Percentiles rank a stretch among this genome's conserved stretches.
Evolutionary conservation across 2,329 filamentous ascomycete species (phyloP).

Genomic region (Verticillium nonalfalfae): DNA sequence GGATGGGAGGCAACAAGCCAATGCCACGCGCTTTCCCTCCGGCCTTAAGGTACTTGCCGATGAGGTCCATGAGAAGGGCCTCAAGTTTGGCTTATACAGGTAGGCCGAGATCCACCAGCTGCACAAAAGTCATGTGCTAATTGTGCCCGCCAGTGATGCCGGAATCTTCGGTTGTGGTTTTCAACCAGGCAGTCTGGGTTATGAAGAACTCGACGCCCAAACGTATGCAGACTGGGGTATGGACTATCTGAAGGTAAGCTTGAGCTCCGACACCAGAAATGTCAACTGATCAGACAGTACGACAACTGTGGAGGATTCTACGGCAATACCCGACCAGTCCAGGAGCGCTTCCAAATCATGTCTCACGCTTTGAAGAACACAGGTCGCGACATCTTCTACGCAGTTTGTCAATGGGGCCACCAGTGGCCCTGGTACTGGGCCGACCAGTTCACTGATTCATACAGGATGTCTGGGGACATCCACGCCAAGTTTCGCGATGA

Average conservation of each 20-base stretch:
- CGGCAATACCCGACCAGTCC: slow-evolving; percentile 39
- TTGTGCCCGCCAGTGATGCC: slow-evolving; percentile 21
- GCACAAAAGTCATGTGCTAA: background rate
- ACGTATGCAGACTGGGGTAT: slow-evolving; percentile 45
- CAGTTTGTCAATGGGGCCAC: slow-evolving; percentile 26
- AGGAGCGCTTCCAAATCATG: slow-evolving; percentile 31
- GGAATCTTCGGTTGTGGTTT: slow-evolving; percentile 37
- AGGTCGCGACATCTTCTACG: slow-evolving; percentile 22
- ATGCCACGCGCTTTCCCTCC: slow-evolving; percentile 3
- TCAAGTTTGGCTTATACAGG: slow-evolving; percentile 48
- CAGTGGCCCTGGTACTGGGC: slow-evolving; percentile 17
- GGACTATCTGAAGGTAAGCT: slow-evolving; percentile 40
- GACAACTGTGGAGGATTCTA: slow-evolving; percentile 45
- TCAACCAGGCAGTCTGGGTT: slow-evolving; percentile 26
- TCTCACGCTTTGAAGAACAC: slow-evolving; percentile 21
- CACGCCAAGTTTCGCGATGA: slow-evolving; percentile 17
- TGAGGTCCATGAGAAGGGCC: slow-evolving; percentile 35
- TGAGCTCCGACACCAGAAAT: too few relatives aligned
- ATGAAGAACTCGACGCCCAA: slow-evolving; percentile 44
- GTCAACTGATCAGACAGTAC: slow-evolving; percentile 29
- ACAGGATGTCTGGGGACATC: slow-evolving; percentile 24
- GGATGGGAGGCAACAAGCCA: background rate
- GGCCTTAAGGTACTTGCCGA: slow-evolving; percentile 37
- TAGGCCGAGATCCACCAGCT: background rate
- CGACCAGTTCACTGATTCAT: slow-evolving; percentile 18